Evolutionary conservation across 352 stramenopile genomes (phyloP).

Genomic region (Globisporangium cylindrosporum): DNA sequence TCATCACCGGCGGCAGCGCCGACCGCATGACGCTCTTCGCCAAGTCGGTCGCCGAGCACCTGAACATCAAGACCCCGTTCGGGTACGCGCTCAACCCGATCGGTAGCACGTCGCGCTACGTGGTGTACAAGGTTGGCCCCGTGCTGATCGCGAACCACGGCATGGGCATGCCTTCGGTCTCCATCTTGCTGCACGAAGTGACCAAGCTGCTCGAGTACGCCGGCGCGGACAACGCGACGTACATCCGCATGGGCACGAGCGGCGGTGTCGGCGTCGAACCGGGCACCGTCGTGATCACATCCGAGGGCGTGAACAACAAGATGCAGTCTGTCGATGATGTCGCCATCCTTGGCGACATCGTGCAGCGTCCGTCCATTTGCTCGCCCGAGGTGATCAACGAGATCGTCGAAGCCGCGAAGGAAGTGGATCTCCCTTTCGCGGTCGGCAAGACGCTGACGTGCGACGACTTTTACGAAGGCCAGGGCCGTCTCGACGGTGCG

Average conservation of each 20-base stretch:
- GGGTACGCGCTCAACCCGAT: constrained; percentile 59
- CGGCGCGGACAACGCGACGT: constrained; percentile 39
- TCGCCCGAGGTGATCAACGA: constrained; percentile 44
- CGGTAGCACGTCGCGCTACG: constrained; percentile 66
- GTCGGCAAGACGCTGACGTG: constrained; percentile 77
- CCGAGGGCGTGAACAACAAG: constrained; percentile 73
- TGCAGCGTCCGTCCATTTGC: constrained; percentile 53
- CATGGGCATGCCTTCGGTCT: constrained; percentile 72
- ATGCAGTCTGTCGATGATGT: constrained; percentile 64
- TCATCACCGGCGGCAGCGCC: constrained; percentile 62
- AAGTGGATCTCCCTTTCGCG: constrained; percentile 43
- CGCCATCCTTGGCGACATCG: constrained; percentile 48
- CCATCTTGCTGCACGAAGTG: constrained; percentile 76
- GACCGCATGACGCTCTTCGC: constrained; percentile 75
- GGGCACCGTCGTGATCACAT: constrained; percentile 73
- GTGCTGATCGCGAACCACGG: constrained; percentile 78
- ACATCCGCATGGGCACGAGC: constrained; percentile 80
- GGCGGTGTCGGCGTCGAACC: constrained; percentile 68
- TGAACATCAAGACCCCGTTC: constrained; percentile 58
- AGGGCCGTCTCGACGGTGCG: constrained; percentile 71
- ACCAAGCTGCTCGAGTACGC: constrained; percentile 80
- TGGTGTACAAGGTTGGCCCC: constrained; percentile 72
- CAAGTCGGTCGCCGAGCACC: constrained; percentile 38
- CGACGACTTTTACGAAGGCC: constrained; percentile 83
- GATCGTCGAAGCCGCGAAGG: constrained; percentile 41